These are phyloP conservation scores for Hanseniaspora occidentalis DNA, from an alignment of 805 yeast genomes.

Conservation along the genomic window DNA sequence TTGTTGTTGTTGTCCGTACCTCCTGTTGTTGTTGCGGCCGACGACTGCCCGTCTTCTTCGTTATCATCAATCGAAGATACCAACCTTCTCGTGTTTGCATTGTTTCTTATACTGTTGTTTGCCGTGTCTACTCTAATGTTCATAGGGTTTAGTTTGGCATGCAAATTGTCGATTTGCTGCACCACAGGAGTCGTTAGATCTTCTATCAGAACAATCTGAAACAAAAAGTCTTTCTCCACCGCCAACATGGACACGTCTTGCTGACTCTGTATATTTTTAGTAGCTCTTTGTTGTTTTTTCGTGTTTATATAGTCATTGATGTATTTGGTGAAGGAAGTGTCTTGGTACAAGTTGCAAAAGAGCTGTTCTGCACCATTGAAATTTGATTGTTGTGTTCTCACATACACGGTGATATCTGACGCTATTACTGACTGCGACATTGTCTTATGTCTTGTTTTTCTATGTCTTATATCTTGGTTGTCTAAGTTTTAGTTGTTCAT, in stretches of 20 bases:
- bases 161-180: conserved; percentile 44
- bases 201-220: conserved; percentile 44
- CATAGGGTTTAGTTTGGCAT: conserved; percentile 39
- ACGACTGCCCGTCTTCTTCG: conserved; percentile 13
- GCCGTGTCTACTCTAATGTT: conserved; percentile 35
- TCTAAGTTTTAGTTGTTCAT: neutral
- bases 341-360: conserved; percentile 1
- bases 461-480: neutral
- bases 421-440: neutral
- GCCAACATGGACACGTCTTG: neutral
- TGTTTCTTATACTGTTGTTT: conserved; percentile 10
- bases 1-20: conserved; percentile 1
- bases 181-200: conserved; percentile 40
- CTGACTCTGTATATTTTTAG: neutral
- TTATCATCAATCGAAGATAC: conserved; percentile 39
- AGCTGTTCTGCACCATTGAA: neutral
- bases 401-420: neutral
- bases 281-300: conserved; percentile 11
- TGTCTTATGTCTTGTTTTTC: neutral
- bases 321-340: conserved; percentile 1
- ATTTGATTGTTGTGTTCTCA: neutral
- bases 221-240: conserved; percentile 25
- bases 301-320: conserved; percentile 3
- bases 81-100: conserved; percentile 25
- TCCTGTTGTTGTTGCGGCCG: conserved; percentile 1